phyloP scores from a whole-genome alignment of 345 rosid species.

The Eucalyptus cloeziana region DNA sequence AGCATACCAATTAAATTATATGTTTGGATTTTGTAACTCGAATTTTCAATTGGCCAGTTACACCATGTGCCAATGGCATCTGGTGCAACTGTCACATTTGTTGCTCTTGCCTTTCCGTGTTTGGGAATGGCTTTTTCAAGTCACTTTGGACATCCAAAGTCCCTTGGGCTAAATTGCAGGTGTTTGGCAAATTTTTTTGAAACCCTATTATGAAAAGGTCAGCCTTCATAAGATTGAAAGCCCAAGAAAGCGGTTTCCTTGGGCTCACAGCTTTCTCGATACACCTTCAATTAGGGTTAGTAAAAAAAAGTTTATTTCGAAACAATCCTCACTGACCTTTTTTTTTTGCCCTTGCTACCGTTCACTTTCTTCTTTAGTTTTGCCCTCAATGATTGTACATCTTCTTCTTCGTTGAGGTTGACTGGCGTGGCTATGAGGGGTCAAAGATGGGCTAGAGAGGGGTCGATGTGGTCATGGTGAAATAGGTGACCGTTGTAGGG shows the following conservation, averaged over 20 bases:
- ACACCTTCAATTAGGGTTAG: rapidly evolving
- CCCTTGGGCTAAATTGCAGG: rapidly evolving
- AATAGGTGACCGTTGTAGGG: rapidly evolving
- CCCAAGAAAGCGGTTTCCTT: rapidly evolving
- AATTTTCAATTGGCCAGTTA: background rate
- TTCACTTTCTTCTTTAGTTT: no score
- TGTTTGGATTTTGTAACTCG: background rate
- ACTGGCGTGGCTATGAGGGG: rapidly evolving
- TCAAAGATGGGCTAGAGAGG: no score
- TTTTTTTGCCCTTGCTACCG: no score
- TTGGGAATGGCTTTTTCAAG: rapidly evolving
- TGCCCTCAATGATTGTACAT: no score
- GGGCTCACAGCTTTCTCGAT: rapidly evolving
- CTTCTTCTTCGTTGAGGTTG: rapidly evolving
- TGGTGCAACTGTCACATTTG: background rate
- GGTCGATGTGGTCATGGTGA: rapidly evolving
- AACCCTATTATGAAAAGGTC: no score
- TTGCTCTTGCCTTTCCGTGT: background rate
- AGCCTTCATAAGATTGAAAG: rapidly evolving
- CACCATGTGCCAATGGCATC: background rate
- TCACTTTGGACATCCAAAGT: rapidly evolving
- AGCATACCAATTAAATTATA: background rate
- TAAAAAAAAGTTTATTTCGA: no score
- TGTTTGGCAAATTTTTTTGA: no score
- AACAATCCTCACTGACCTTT: no score